Conservation (phyloP, 768 basidiomycete species). For the Zangia roseola region DNA sequence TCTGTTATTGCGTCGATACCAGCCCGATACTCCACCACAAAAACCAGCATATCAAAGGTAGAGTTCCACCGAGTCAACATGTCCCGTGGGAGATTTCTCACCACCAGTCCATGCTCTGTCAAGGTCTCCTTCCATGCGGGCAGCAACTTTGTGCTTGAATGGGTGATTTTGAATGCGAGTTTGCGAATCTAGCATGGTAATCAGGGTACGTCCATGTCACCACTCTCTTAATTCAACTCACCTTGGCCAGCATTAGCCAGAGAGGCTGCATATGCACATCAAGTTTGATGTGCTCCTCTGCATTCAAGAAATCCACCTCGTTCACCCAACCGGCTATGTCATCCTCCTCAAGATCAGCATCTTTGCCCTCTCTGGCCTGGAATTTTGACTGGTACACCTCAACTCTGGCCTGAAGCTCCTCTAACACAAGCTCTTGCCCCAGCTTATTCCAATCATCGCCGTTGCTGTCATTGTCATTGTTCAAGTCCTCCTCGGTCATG, state of each 20-base stretch:
- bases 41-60: slow-evolving; percentile 24
- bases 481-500: too few species aligned
- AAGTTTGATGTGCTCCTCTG: slow-evolving; percentile 15
- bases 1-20: slow-evolving; percentile 23
- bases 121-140: slow-evolving; percentile 19
- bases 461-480: too few species aligned
- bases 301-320: slow-evolving; percentile 12
- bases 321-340: slow-evolving; percentile 13
- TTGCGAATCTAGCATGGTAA: too few species aligned
- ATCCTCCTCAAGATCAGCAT: neutral
- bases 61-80: slow-evolving; percentile 19
- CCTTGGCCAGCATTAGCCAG: slow-evolving; percentile 5
- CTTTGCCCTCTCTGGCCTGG: neutral
- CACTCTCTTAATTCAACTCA: too few species aligned
- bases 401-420: neutral
- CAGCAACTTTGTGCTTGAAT: slow-evolving; percentile 19
- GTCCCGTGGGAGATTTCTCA: slow-evolving; percentile 2
- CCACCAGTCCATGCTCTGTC: neutral
- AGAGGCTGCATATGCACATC: neutral
- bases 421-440: too few species aligned
- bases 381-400: too few species aligned
- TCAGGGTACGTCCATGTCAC: too few species aligned
- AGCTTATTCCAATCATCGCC: too few species aligned
- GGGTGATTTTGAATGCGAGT: slow-evolving; percentile 21
- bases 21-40: slow-evolving; percentile 16